phyloP scores from a whole-genome alignment of 2,329 filamentous ascomycete genomes.

The Diaporthe citrichinensis region DNA sequence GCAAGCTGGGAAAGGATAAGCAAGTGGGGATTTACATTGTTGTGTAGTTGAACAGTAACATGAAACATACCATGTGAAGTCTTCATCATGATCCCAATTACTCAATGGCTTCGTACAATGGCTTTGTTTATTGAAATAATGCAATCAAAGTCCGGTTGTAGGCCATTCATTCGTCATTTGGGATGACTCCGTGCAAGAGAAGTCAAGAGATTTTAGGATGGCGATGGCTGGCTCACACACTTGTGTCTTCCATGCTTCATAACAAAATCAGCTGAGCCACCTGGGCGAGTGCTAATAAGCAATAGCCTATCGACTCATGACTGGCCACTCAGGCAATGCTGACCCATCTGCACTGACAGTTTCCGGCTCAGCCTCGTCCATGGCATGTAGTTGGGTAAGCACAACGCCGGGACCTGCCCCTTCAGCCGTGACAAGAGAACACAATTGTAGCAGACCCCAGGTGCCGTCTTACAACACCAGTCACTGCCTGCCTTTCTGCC shows the following conservation, averaged over 20 bases:
- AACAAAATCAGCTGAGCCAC: not conserved
- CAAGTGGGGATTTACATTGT: not conserved
- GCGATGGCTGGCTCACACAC: not conserved
- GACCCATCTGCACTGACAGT: not conserved
- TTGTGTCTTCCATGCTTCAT: not conserved
- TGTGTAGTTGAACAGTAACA: too few relatives aligned
- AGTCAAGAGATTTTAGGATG: not conserved
- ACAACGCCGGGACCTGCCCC: not conserved
- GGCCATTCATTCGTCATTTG: not conserved
- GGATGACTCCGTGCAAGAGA: not conserved
- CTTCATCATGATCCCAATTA: not conserved
- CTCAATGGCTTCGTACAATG: too few relatives aligned
- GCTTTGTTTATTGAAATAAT: too few relatives aligned
- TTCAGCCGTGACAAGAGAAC: not conserved
- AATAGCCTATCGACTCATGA: not conserved
- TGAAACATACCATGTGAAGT: too few relatives aligned
- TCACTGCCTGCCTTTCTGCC: not conserved
- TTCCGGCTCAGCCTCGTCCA: slow-evolving; percentile 9
- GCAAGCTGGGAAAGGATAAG: not conserved
- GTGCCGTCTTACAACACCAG: too few relatives aligned
- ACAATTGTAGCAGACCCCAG: too few relatives aligned
- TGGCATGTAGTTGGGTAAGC: slow-evolving; percentile 7
- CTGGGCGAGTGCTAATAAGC: not conserved
- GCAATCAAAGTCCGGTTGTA: not conserved
- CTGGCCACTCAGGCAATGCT: not conserved